Evolutionary conservation across 805 yeast species (phyloP), one percentile per base, ranked within the genome.

Genomic region (Zygosaccharomyces kombuchaensis): DNA sequence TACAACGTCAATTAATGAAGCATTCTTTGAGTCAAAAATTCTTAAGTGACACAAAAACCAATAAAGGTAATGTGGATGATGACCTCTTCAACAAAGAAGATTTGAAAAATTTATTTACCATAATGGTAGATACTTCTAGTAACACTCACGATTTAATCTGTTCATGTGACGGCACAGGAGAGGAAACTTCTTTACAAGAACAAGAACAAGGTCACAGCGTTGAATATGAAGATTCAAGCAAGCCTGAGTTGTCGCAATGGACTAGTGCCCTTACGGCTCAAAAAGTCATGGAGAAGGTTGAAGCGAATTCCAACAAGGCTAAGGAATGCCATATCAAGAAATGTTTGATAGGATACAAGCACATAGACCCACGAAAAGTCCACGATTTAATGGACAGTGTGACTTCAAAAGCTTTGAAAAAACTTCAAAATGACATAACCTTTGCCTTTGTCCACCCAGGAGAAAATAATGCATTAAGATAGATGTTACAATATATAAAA

Each of bases 1-100:
- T 85, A 49, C 98, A 93, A 62, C 71, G 99, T 14, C 99, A 93
- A 63, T 68, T 90, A 44, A 82, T 87, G 73, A 93, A 93, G 63
- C 78, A 71, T 45, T 89, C 83, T 43, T 67, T 91, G 40, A 85
- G 96, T 39, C 82, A 82, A 50, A 80, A 80, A 52, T 84, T 91
- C 55, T 73, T 78, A 53, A 83, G 72, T 36, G 59, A 51, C 46
- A 31, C 51, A 6, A 44, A 32, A 4, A 35, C 22, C 9, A 40
- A 44, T 53, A 66, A 68, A 44, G 62, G 66, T 17, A 48, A 40
- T 10, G 61, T 65, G 4, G 78, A 76, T 23, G 81, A 80, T 55
- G 81, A 85, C 57, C 72, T 86, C 1, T 91, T 91, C 60, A 81
- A 82, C 38, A 64, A 70, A 42, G 74, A 71, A 10, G 96, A 87